These are phyloP conservation scores for Yamadazyma taylorii DNA, from an alignment of 1,139 yeast genomes.

Conservation along the genomic window DNA sequence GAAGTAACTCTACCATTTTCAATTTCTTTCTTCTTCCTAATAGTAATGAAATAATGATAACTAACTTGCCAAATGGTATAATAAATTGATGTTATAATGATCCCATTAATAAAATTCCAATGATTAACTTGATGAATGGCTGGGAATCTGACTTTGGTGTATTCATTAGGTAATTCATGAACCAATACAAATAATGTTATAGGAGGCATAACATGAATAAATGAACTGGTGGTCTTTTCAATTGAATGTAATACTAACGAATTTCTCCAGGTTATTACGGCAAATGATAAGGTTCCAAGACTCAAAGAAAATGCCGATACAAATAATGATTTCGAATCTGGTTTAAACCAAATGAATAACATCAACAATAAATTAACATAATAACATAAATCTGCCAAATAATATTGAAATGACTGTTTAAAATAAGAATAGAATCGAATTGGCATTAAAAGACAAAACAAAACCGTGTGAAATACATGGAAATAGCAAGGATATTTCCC, in stretches of 20 bases:
- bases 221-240: constrained; percentile 90
- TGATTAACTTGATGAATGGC: constrained; percentile 68
- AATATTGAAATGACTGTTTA: constrained; percentile 78
- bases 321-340: constrained; percentile 68
- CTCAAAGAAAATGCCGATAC: constrained; percentile 83
- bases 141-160: constrained; percentile 62
- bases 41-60: constrained; percentile 90
- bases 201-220: constrained; percentile 91
- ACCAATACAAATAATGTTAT: constrained; percentile 83
- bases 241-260: constrained; percentile 88
- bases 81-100: constrained; percentile 77
- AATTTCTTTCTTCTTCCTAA: constrained; percentile 75
- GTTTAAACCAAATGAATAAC: constrained; percentile 79
- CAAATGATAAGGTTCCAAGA: constrained; percentile 88
- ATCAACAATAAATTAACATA: constrained; percentile 76
- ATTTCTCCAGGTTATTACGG: constrained; percentile 95
- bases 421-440: constrained; percentile 81
- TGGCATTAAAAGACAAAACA: constrained; percentile 72
- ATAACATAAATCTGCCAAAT: constrained; percentile 90
- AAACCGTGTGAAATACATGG: constrained; percentile 70
- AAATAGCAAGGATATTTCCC: constrained; percentile 78
- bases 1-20: constrained; percentile 86
- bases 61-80: constrained; percentile 90
- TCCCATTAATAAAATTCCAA: constrained; percentile 74
- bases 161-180: constrained; percentile 68